Base-by-base conservation (phyloP, 495 filamentous ascomycete species). In the Penicilliopsis zonata region DNA sequence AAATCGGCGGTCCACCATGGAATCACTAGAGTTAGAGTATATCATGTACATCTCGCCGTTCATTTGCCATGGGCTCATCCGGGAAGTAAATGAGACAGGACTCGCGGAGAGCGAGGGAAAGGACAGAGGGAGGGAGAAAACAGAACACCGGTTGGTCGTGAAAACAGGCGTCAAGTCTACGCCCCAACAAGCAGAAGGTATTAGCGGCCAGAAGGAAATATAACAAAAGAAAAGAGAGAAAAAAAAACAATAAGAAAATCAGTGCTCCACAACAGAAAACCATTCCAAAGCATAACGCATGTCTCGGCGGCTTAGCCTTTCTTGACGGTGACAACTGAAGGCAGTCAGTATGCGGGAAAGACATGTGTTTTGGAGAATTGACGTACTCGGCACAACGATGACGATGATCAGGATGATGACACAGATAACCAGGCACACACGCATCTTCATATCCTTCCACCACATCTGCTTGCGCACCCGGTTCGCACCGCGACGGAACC, bases 361-460 rank as follows among this genome's bases (percentile, higher is more conserved):
- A n/a, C n/a, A n/a, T n/a, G n/a, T n/a, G n/a, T n/a, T n/a, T n/a
- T n/a, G n/a, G n/a, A n/a, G n/a, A n/a, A n/a, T n/a, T n/a, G n/a
- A n/a, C n/a, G n/a, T n/a, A n/a, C n/a, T n/a, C 30, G 85, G 86
- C 35, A 94, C 78, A 47, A 95, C 86, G 50, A 98, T 95, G 50
- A 98, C 73, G 34, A 94, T 62, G 35, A 96, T 68, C 40, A 96
- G 62, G 33, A 95, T 65, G 46, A 94, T 78, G 57, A 96, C 79
- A 37, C 83, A 88, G 35, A 78, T 68, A 37, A 86, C 80, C 47
- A 99, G 65, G 57, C 86, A 96, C 63, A 95, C 90, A 49, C 88
- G 77, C 90, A 96, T 99, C 72, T 94, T 94, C 86, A 96, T 94
- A 57, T 98, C 88, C 73, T 87, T 82, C 81, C 77, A 81, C 77